These are phyloP conservation scores for Xylariaceae sp. DNA, from an alignment of 2,329 filamentous ascomycete genomes.

Conservation along the genomic window DNA sequence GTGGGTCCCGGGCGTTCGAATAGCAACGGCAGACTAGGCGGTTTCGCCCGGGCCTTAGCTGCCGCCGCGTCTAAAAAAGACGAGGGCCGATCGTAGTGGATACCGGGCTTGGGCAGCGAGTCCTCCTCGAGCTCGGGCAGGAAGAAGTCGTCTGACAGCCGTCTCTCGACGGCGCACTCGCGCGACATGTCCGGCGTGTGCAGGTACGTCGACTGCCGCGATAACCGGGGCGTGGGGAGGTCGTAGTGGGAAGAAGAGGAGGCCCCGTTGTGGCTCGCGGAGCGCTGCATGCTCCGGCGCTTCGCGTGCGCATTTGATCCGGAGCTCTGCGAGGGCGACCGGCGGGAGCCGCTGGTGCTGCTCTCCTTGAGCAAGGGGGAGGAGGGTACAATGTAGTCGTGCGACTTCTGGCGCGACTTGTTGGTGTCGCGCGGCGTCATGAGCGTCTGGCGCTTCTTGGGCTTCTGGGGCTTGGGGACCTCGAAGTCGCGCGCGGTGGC, in stretches of 20 bases:
- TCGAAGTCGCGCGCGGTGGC: conserved; percentile 16
- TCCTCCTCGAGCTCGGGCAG: conserved; percentile 24
- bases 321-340: no score
- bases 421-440: conserved; percentile 2
- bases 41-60: conserved; percentile 21
- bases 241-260: no score
- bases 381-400: conserved; percentile 4
- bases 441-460: conserved; percentile 17
- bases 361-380: no score
- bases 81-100: conserved; percentile 28
- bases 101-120: conserved; percentile 15
- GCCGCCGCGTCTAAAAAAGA: conserved; percentile 26
- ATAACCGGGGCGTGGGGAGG: not conserved
- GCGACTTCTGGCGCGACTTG: conserved; percentile 8
- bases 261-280: no score
- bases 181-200: not conserved
- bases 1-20: conserved; percentile 17
- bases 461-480: conserved; percentile 13
- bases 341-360: no score
- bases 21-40: conserved; percentile 25
- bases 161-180: conserved; percentile 4
- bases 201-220: not conserved
- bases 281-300: no score
- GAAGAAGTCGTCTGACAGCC: conserved; percentile 18
- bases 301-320: no score